A percentile compares a stretch with the other conserved stretches of the same genome.
Evolutionary conservation across 306 rosid species (phyloP).

Genomic region (Pyrus betulifolia): DNA sequence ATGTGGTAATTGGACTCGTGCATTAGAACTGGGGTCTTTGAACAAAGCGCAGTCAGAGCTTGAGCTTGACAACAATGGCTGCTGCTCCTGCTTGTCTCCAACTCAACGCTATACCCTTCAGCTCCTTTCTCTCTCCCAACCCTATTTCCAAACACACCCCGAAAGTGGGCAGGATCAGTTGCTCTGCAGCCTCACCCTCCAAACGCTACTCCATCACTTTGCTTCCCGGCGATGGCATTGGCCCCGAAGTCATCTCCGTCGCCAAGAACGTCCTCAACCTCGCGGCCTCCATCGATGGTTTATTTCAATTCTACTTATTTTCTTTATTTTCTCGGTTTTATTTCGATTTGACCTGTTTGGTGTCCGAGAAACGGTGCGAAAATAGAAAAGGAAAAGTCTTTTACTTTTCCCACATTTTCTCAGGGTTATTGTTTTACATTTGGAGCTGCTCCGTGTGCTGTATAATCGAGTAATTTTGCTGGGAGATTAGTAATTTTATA

Average conservation of each 20-base stretch:
- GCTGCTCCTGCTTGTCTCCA: constrained; percentile 30
- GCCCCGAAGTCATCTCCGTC: constrained; percentile 79
- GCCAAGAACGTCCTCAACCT: constrained; percentile 71
- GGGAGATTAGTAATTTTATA: too few relatives aligned
- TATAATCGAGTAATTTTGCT: too few relatives aligned
- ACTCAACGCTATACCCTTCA: constrained; percentile 19
- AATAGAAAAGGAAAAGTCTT: background rate
- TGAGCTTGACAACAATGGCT: constrained; percentile 32
- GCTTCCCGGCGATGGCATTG: constrained; percentile 93
- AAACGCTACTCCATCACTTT: constrained; percentile 62
- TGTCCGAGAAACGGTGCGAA: background rate
- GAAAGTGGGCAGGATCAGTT: constrained; percentile 24
- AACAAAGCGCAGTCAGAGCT: background rate
- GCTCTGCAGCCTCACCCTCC: constrained; percentile 43
- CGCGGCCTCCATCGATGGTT: constrained; percentile 64
- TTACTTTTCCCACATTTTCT: background rate
- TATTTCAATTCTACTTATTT: background rate
- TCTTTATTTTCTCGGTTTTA: background rate
- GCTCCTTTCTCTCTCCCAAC: background rate
- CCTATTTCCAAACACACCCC: constrained; percentile 1
- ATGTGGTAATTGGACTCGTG: too few relatives aligned
- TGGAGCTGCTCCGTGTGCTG: too few relatives aligned
- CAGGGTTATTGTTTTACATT: too few relatives aligned
- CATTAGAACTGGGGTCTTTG: too few relatives aligned
- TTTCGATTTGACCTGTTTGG: background rate